These are phyloP conservation scores for Paramyrothecium roridum DNA, from an alignment of 2,329 filamentous ascomycete species.

Conservation along the genomic window DNA sequence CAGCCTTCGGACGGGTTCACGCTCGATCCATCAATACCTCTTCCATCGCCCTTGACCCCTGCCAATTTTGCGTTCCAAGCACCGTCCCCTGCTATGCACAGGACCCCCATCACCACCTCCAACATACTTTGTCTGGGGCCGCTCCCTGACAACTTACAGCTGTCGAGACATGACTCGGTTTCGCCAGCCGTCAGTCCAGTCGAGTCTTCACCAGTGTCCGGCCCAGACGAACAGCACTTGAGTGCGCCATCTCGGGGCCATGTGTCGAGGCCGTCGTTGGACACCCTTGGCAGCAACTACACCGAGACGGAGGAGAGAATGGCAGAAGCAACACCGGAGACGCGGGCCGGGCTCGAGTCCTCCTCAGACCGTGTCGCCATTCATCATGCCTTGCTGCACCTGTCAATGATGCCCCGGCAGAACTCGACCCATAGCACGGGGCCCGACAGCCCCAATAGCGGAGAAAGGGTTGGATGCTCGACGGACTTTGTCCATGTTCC, in stretches of 20 bases:
- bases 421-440: slow-evolving; percentile 1
- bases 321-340: slow-evolving; percentile 23
- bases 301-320: slow-evolving; percentile 49
- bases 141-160: slow-evolving; percentile 44
- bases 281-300: slow-evolving; percentile 55
- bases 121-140: slow-evolving; percentile 54
- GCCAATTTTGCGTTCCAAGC: neutral
- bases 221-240: neutral
- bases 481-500: slow-evolving; percentile 48
- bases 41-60: neutral
- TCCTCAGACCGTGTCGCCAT: slow-evolving; percentile 5
- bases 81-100: slow-evolving; percentile 30
- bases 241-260: slow-evolving; percentile 13
- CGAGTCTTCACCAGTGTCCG: neutral
- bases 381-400: neutral
- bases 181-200: slow-evolving; percentile 3
- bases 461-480: slow-evolving; percentile 39
- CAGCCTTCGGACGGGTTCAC: neutral
- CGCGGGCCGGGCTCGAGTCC: slow-evolving; percentile 18
- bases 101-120: slow-evolving; percentile 48
- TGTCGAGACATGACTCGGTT: slow-evolving; percentile 14
- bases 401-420: neutral
- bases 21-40: neutral
- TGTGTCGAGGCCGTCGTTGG: slow-evolving; percentile 12
- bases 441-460: slow-evolving; percentile 20